phyloP scores from a whole-genome alignment of 2,329 filamentous ascomycete species.

The Hymenoscyphus scutula region DNA sequence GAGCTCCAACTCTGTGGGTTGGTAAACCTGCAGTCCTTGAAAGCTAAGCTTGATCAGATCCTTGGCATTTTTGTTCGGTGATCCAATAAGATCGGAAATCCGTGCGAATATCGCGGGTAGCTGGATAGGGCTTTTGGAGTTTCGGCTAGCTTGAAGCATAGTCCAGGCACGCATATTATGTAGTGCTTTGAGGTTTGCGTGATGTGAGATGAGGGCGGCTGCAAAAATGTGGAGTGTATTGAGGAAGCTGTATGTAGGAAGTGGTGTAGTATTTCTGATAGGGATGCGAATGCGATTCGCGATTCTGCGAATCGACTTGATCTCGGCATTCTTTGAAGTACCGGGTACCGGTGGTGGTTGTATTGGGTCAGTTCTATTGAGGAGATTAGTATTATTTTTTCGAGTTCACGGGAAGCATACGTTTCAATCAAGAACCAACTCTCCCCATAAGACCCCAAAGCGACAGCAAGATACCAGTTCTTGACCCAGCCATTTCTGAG shows the following conservation, averaged over 20 bases:
- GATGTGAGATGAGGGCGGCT: constrained; percentile 39
- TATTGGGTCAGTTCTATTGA: constrained; percentile 18
- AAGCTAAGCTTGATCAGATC: constrained; percentile 60
- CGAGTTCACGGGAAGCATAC: constrained; percentile 36
- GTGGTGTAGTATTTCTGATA: constrained; percentile 29
- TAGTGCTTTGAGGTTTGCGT: constrained; percentile 39
- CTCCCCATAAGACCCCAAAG: constrained; percentile 70
- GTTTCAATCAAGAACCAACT: constrained; percentile 74
- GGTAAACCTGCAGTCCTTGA: constrained; percentile 34
- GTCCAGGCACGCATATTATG: constrained; percentile 27
- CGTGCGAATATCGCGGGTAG: constrained; percentile 33
- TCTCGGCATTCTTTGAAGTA: constrained; percentile 16
- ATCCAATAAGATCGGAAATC: constrained; percentile 32
- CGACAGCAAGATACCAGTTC: constrained; percentile 70
- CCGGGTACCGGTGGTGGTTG: constrained; percentile 9
- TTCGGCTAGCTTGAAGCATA: constrained; percentile 32
- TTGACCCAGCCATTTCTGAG: constrained; percentile 68
- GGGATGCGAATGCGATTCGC: constrained; percentile 28
- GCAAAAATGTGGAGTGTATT: constrained; percentile 38
- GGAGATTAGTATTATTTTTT: constrained; percentile 32
- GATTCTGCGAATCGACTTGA: constrained; percentile 23
- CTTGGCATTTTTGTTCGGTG: constrained; percentile 29
- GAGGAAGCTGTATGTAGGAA: constrained; percentile 35
- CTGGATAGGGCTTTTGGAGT: constrained; percentile 25
- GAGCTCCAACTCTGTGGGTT: not conserved